Percentiles rank a stretch among this genome's conserved stretches.
Evolutionary conservation across 495 filamentous ascomycete species (phyloP).

Genomic region (Penicillium turbatum): DNA sequence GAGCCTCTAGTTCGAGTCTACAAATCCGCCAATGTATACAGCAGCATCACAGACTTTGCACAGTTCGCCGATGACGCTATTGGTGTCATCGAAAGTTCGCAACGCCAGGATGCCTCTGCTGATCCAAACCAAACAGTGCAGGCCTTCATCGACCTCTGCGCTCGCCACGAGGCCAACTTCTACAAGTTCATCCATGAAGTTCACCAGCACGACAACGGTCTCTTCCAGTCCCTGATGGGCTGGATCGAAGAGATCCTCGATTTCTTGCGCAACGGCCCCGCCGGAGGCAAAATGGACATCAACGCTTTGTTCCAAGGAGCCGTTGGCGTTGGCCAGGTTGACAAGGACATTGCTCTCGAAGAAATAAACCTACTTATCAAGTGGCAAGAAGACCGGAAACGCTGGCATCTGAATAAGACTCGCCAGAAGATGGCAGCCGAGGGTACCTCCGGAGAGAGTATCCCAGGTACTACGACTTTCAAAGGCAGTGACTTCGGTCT

Average conservation of each 20-base stretch:
- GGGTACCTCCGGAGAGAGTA: slow-evolving; percentile 43
- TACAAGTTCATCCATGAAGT: slow-evolving; percentile 99
- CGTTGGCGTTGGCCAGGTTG: slow-evolving; percentile 58
- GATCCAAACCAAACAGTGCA: slow-evolving; percentile 99
- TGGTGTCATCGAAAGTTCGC: slow-evolving; percentile 78
- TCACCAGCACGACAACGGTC: slow-evolving; percentile 93
- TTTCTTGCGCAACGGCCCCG: slow-evolving; percentile 82
- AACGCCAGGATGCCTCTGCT: slow-evolving; percentile 84
- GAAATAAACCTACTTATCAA: slow-evolving; percentile 83
- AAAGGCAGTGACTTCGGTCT: slow-evolving; percentile 81
- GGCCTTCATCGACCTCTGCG: slow-evolving; percentile 94
- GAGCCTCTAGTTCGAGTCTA: slow-evolving; percentile 95
- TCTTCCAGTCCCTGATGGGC: slow-evolving; percentile 92
- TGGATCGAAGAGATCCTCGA: slow-evolving; percentile 97
- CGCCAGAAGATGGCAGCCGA: slow-evolving; percentile 97
- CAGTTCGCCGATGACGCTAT: slow-evolving; percentile 90
- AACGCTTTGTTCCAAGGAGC: slow-evolving; percentile 85
- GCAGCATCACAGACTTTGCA: slow-evolving; percentile 92
- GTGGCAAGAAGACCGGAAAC: slow-evolving; percentile 92
- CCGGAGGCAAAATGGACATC: slow-evolving; percentile 79
- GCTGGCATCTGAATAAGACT: slow-evolving; percentile 97
- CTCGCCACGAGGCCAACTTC: slow-evolving; percentile 90
- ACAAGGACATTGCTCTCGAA: slow-evolving; percentile 64
- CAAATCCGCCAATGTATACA: slow-evolving; percentile 98
- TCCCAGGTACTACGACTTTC: slow-evolving; percentile 56